Evolutionary conservation across 805 yeast genomes (phyloP), one percentile per base, ranked within the genome.

Genomic region (Lipomyces oligophaga): DNA sequence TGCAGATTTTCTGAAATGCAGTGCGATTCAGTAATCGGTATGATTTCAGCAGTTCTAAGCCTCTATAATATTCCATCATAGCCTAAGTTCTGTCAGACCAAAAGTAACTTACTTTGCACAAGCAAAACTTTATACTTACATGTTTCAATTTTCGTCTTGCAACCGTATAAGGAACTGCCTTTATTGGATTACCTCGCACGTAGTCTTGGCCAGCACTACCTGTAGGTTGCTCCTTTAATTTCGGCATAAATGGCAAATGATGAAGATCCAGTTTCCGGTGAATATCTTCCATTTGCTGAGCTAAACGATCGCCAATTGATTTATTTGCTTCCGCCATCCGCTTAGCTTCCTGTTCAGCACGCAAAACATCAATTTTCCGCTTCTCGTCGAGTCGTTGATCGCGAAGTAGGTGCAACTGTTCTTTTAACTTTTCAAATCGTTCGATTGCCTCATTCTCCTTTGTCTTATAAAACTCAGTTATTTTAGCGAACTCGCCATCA

Each of bases 1-100:
- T 93, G 48, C 87, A 73, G 59, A 93, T 80, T 60, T 93, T 93
- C 42, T 96, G 76, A 59, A 89, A 79, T 0, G 94, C 98, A 0
- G 95, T 88, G 25, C 88, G 73, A 65, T 93, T 93, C 57, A 89
- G 65, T 38, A 81, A 71, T 55, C 85, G 73, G 63, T 80, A 93
- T 0, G 85, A 81, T 54, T 77, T 77, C 40, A 85, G 66, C 28
- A 85, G 71, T 49, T 84, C 85, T 52, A 87, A 68, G 6, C 84
- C 77, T 47, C 90, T 73, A 63, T 86, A 87, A 55, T 76, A 81
- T 60, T 86, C 95, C 46, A 78, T 66, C 22, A 82, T 63, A 0
- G 94, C 94, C 25, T 88, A 80, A 5, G 81, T 75, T 4, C 65
- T 62, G 21, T 27, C 34, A 13, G 47, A 37, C 24, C 36, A 22